phyloP scores from a whole-genome alignment of 2,329 filamentous ascomycete genomes.

The Ophiosphaerella herpotricha region DNA sequence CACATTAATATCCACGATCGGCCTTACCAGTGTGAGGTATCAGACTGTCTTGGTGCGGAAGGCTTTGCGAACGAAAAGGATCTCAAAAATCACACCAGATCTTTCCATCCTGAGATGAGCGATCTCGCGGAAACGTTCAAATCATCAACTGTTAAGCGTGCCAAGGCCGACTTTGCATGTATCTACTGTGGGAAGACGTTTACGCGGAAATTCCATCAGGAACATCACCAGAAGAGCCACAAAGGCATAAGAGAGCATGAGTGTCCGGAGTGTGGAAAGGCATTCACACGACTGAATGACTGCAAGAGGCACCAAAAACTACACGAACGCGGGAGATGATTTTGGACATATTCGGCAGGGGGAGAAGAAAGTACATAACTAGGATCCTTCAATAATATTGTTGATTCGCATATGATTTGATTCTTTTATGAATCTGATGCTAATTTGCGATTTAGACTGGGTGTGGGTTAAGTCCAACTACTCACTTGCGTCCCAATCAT shows the following conservation, averaged over 20 bases:
- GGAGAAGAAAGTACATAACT: not conserved
- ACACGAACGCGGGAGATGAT: conserved; percentile 23
- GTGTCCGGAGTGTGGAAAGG: conserved; percentile 33
- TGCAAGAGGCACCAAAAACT: conserved; percentile 28
- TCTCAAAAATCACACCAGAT: conserved; percentile 33
- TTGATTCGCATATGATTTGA: not conserved
- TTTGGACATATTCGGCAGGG: not conserved
- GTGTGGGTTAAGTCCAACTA: too few species aligned
- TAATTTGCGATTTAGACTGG: too few species aligned
- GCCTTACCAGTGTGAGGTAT: conserved; percentile 46
- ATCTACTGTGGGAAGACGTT: conserved; percentile 45
- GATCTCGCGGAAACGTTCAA: conserved; percentile 29
- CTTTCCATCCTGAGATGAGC: conserved; percentile 32
- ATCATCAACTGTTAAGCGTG: conserved; percentile 11
- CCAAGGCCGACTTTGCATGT: conserved; percentile 36
- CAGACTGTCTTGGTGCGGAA: conserved; percentile 41
- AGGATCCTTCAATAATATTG: not conserved
- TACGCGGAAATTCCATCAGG: conserved; percentile 44
- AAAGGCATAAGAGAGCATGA: conserved; percentile 28
- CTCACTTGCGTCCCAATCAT: too few species aligned
- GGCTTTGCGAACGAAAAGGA: conserved; percentile 51
- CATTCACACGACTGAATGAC: conserved; percentile 33
- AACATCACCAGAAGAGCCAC: conserved; percentile 46
- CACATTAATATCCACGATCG: conserved; percentile 50
- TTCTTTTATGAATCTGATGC: too few species aligned